Conservation (phyloP, 2,329 filamentous ascomycete species). For the Ambrosiella xylebori region DNA sequence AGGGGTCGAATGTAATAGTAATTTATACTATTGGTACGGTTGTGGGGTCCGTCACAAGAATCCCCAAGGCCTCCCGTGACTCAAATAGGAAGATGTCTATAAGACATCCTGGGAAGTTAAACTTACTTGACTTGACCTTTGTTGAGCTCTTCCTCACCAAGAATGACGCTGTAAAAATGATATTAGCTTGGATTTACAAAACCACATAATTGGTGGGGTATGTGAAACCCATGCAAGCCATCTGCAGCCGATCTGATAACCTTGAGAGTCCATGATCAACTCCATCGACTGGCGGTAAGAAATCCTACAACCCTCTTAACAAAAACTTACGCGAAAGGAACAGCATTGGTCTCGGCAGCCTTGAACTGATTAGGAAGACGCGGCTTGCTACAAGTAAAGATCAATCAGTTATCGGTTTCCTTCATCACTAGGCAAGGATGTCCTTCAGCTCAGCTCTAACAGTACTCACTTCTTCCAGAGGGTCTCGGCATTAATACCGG, state of each 20-base stretch:
- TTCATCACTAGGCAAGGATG: background rate
- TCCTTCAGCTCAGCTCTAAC: too few relatives aligned
- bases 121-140: slow-evolving; percentile 54
- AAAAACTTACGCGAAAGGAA: slow-evolving; percentile 47
- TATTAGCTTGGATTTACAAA: background rate
- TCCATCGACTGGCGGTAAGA: background rate
- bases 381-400: slow-evolving; percentile 41
- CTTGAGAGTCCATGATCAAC: too few relatives aligned
- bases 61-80: background rate
- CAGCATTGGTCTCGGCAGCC: slow-evolving; percentile 59
- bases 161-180: slow-evolving; percentile 39
- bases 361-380: slow-evolving; percentile 85
- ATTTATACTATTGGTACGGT: background rate
- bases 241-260: too few relatives aligned
- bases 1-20: background rate
- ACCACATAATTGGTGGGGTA: too few relatives aligned
- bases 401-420: background rate
- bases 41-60: background rate
- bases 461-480: slow-evolving; percentile 45
- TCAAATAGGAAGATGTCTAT: background rate
- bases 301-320: background rate
- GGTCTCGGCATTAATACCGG: slow-evolving; percentile 83
- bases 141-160: slow-evolving; percentile 79
- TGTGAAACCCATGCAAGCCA: too few relatives aligned
- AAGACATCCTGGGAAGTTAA: background rate